Base-by-base conservation (phyloP, 2,329 filamentous ascomycete species). In the Exophiala sp. region DNA sequence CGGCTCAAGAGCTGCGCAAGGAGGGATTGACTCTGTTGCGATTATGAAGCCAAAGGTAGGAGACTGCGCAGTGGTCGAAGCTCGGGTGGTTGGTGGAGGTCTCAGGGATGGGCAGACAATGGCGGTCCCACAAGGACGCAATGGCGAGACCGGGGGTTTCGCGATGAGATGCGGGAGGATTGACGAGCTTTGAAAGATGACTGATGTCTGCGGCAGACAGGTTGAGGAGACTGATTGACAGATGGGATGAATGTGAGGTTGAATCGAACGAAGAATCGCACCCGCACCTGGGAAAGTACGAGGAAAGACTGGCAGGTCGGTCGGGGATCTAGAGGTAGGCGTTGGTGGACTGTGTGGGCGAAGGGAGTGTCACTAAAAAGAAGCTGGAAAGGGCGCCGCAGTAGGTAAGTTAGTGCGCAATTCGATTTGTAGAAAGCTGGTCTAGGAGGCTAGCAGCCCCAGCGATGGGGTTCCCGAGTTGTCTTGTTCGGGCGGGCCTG, bases 1-100 rank as follows among this genome's bases (percentile, higher is more conserved):
- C 47, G 52, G 43, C 50, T 45, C 29, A 52, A 40, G 43, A 42
- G 43, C 52, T 50, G 55, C 40, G 54, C 50, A 54, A 55, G 57
- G 55, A 58, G 54, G 34, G 58, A 56, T 59, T 46, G 65, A 77
- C 77, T 5, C 81, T 65, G 65, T 44, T 52, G 58, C 55, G 52
- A 55, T 61, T 49, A 55, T 38, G 38, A 44, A 58, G 39, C 42
- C 47, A 51, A 20, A 29, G 46, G 42, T 57, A 43, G 53, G 50
- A 43, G 40, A 43, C 49, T 44, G 47, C 35, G 39, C 45, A 52
- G 59, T 43, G 52, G 50, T 58, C 55, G 52, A 53, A 18, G 50
- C 52, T 50, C 68, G 35, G 39, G 47, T 29, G 24, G 24, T 29
- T 29, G 47, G 51, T 44, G 48, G 45, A 46, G 51, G 47, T 52